Percentiles rank a stretch among this genome's conserved stretches.
Conservation (phyloP, 2,329 filamentous ascomycete genomes). For the Ceratocystis alfenasii region DNA sequence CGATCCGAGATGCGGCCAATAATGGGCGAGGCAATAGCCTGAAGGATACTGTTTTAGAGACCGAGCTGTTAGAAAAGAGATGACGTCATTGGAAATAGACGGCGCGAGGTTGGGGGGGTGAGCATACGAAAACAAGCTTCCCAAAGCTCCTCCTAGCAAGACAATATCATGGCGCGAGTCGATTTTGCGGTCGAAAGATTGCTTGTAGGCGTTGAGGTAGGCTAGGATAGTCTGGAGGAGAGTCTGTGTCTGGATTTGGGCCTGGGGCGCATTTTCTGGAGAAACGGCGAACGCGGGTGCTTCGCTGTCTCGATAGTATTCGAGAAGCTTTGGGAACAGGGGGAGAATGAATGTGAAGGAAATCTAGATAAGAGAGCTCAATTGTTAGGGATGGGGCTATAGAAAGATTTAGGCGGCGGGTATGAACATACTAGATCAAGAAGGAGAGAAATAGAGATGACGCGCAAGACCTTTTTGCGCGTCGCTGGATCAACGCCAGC, state of each 20-base stretch:
- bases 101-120: no score
- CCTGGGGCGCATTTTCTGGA: slow-evolving; percentile 32
- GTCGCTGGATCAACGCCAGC: slow-evolving; percentile 39
- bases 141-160: slow-evolving; percentile 80
- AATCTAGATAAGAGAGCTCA: slow-evolving; percentile 44
- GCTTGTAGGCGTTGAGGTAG: slow-evolving; percentile 89
- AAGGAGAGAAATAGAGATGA: slow-evolving; percentile 79
- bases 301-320: slow-evolving; percentile 88
- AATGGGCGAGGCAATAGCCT: slow-evolving; percentile 81
- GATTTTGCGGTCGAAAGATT: slow-evolving; percentile 80
- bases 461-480: slow-evolving; percentile 71
- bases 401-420: not conserved
- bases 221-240: slow-evolving; percentile 67
- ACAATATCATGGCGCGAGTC: slow-evolving; percentile 96
- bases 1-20: slow-evolving; percentile 82
- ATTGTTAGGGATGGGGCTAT: slow-evolving; percentile 13
- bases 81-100: not conserved
- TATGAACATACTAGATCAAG: slow-evolving; percentile 62
- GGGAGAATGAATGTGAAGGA: slow-evolving; percentile 98
- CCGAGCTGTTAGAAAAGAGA: not conserved
- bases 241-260: slow-evolving; percentile 33
- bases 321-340: slow-evolving; percentile 85
- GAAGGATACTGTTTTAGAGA: slow-evolving; percentile 52
- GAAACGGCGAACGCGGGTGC: slow-evolving; percentile 34
- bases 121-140: slow-evolving; percentile 67